phyloP scores from a whole-genome alignment of 805 yeast species.

The Candida pseudoglaebosa region DNA sequence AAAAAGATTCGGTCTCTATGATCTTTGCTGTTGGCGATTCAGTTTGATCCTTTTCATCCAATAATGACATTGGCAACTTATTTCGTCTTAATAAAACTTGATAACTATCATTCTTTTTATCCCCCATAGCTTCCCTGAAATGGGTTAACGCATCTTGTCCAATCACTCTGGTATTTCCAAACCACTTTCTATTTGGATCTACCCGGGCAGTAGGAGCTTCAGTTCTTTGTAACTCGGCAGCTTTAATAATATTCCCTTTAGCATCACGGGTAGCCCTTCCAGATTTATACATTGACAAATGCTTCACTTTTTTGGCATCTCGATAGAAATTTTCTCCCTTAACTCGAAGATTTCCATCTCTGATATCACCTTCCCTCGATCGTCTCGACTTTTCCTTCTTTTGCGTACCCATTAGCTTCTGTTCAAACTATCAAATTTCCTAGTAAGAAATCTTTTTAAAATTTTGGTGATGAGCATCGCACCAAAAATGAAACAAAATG shows the following conservation, averaged over 20 bases:
- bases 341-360: slow-evolving; percentile 88
- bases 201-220: slow-evolving; percentile 89
- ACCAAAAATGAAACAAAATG: background rate
- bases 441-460: background rate
- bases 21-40: slow-evolving; percentile 78
- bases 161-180: slow-evolving; percentile 94
- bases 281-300: slow-evolving; percentile 86
- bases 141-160: slow-evolving; percentile 95
- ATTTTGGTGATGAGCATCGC: slow-evolving; percentile 1
- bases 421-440: background rate
- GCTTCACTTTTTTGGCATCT: slow-evolving; percentile 89
- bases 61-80: slow-evolving; percentile 90
- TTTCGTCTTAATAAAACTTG: slow-evolving; percentile 85
- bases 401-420: slow-evolving; percentile 72
- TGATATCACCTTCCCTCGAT: slow-evolving; percentile 70
- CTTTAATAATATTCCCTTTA: slow-evolving; percentile 79
- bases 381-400: slow-evolving; percentile 91
- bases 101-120: slow-evolving; percentile 72
- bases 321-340: slow-evolving; percentile 96
- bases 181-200: slow-evolving; percentile 96
- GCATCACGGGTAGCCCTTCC: slow-evolving; percentile 87
- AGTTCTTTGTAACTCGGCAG: slow-evolving; percentile 84
- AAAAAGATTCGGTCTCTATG: slow-evolving; percentile 82
- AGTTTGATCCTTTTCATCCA: slow-evolving; percentile 78
- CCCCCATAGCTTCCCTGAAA: slow-evolving; percentile 91